Conservation (phyloP, 148 eudicot species). For the Chenopodium suecicum region DNA sequence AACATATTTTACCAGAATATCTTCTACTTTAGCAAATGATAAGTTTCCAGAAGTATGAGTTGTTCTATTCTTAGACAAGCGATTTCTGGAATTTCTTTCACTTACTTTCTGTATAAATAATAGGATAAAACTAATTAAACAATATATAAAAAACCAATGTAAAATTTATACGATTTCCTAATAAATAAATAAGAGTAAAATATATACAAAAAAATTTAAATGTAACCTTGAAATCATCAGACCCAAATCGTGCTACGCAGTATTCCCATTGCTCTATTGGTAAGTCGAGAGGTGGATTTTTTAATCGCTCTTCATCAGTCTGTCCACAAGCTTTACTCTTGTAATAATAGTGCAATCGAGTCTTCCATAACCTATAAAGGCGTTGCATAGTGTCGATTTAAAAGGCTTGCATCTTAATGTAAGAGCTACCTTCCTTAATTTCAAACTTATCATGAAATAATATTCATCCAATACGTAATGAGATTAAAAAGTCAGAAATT, state of each 20-base stretch:
- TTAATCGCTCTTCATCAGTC: background rate
- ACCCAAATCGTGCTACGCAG: background rate
- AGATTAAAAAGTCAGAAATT: no score
- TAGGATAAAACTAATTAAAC: no score
- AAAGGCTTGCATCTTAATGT: slow-evolving; percentile 11
- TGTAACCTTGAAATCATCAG: background rate
- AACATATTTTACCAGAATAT: slow-evolving; percentile 2
- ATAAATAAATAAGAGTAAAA: no score
- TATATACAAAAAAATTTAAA: no score
- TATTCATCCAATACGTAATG: no score
- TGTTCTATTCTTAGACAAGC: background rate
- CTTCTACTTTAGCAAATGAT: slow-evolving; percentile 6
- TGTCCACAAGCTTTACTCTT: background rate
- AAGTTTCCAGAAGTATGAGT: background rate
- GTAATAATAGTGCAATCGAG: background rate
- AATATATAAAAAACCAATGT: no score
- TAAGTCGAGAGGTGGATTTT: background rate
- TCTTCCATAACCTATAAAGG: background rate
- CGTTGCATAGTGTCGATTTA: slow-evolving; percentile 1
- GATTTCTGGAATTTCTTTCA: slow-evolving; percentile 5
- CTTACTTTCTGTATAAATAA: background rate
- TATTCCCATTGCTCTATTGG: background rate
- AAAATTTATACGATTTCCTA: no score
- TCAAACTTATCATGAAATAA: background rate
- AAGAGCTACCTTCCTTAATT: background rate